A percentile compares a stretch with the other conserved stretches of the same genome.
These are phyloP conservation scores for Chaetothyriales sp. DNA, from an alignment of 2,329 filamentous ascomycete species.

Conservation along the genomic window DNA sequence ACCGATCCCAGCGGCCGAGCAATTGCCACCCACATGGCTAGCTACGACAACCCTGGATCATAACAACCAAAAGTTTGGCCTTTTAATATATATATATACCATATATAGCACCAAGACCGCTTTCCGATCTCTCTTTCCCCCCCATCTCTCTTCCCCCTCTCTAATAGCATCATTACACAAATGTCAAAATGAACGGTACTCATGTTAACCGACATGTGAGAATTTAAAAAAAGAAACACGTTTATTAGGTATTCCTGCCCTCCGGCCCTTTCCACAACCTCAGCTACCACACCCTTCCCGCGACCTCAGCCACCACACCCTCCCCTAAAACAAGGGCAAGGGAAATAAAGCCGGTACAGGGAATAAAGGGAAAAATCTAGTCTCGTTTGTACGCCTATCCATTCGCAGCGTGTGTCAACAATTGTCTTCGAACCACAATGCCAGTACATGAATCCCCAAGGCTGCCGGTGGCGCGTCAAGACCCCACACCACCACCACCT, in stretches of 20 bases:
- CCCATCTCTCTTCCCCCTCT: too few relatives aligned
- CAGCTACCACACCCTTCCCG: too few relatives aligned
- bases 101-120: background rate
- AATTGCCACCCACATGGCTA: constrained; percentile 60
- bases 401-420: constrained; percentile 12
- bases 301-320: background rate
- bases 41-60: constrained; percentile 39
- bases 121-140: too few relatives aligned
- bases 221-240: too few relatives aligned
- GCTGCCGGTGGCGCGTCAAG: constrained; percentile 6
- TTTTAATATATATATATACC: constrained; percentile 10
- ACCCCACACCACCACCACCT: constrained; percentile 7
- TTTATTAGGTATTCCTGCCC: too few relatives aligned
- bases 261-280: too few relatives aligned
- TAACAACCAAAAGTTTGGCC: constrained; percentile 18
- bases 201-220: too few relatives aligned
- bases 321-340: background rate
- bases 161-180: too few relatives aligned
- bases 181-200: too few relatives aligned
- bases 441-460: constrained; percentile 14
- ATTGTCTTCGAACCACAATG: constrained; percentile 14
- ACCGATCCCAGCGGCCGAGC: constrained; percentile 85
- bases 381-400: constrained; percentile 18
- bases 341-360: background rate
- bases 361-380: constrained; percentile 11